Conservation (phyloP, 164 flowering plant species). For the Berberis vulgaris region DNA sequence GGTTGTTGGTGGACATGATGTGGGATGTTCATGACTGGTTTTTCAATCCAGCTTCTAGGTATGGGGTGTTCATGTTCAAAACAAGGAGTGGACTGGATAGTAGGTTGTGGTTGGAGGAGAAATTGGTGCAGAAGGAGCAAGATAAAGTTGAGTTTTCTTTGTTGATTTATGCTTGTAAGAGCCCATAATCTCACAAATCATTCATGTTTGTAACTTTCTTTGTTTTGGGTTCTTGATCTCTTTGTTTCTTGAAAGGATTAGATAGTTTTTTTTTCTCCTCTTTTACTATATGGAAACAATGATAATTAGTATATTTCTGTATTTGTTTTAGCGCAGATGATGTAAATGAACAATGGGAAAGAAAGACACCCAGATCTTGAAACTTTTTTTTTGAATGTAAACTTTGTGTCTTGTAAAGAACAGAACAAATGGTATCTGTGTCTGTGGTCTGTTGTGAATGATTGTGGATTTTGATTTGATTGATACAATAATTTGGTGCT, state of each 20-base stretch:
- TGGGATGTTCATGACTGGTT: conserved; percentile 98
- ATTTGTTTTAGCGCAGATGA: no score
- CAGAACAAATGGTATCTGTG: no score
- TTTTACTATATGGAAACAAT: no score
- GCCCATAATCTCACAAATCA: conserved; percentile 6
- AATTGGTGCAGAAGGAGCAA: conserved; percentile 35
- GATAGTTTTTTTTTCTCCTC: not conserved
- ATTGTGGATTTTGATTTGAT: no score
- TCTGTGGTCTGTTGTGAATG: no score
- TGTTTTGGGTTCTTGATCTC: not conserved
- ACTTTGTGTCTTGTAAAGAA: no score
- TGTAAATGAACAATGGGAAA: no score
- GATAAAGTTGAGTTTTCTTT: conserved; percentile 65
- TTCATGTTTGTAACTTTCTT: not conserved
- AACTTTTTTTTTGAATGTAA: no score
- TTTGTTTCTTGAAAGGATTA: not conserved
- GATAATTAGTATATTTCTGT: no score
- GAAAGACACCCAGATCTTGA: no score
- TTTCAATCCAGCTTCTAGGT: conserved; percentile 37
- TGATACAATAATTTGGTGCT: no score
- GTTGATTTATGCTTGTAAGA: conserved; percentile 75
- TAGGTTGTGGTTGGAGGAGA: conserved; percentile 71
- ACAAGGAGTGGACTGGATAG: conserved; percentile 61
- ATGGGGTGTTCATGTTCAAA: conserved; percentile 74
- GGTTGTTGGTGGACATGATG: conserved; percentile 71